Conservation (phyloP, 805 yeast genomes). For the Scheffersomyces ergatensis region DNA sequence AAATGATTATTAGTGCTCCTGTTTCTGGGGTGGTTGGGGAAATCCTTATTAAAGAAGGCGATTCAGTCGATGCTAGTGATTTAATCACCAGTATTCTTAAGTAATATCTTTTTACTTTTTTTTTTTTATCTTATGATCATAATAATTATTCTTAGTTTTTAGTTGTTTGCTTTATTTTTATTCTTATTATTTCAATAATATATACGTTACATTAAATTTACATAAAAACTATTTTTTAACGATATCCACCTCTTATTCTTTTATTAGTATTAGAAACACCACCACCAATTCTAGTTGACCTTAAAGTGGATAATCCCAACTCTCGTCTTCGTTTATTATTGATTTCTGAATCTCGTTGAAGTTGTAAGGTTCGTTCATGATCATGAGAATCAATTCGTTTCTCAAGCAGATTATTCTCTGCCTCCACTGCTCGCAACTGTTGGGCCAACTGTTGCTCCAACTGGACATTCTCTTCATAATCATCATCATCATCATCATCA, state of each 20-base stretch:
- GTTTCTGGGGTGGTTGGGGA: slow-evolving; percentile 81
- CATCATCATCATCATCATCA: slow-evolving; percentile 16
- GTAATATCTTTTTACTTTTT: background rate
- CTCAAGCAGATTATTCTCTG: slow-evolving; percentile 23
- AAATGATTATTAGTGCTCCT: slow-evolving; percentile 95
- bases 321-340: slow-evolving; percentile 19
- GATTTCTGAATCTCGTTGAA: slow-evolving; percentile 6
- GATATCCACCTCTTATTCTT: background rate
- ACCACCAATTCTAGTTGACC: background rate
- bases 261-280: background rate
- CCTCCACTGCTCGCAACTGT: slow-evolving; percentile 21
- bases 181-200: no score
- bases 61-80: slow-evolving; percentile 93
- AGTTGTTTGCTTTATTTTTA: no score
- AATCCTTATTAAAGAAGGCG: slow-evolving; percentile 81
- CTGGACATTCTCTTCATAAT: slow-evolving; percentile 12
- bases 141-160: background rate
- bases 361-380: background rate
- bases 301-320: slow-evolving; percentile 13
- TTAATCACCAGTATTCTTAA: slow-evolving; percentile 48
- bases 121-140: background rate
- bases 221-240: background rate
- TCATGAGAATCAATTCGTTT: slow-evolving; percentile 16
- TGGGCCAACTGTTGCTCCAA: slow-evolving; percentile 21
- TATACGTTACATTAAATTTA: no score